phyloP scores from a whole-genome alignment of 1,139 yeast genomes.

The Candida glucosophila region DNA sequence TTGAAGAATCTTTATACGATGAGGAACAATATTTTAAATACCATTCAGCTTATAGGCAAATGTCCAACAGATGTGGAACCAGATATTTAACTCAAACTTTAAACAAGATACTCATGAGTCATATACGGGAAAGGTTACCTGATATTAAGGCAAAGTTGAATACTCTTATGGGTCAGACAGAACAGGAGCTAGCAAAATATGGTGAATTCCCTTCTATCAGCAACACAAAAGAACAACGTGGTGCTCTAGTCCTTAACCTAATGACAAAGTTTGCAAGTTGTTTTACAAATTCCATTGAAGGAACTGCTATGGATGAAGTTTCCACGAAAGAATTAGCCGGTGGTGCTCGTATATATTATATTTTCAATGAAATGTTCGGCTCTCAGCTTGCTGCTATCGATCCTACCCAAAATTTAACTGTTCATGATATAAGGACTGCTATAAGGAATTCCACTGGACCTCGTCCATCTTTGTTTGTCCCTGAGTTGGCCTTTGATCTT shows the following conservation, averaged over 20 bases:
- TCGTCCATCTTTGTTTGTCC: constrained; percentile 91
- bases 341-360: constrained; percentile 92
- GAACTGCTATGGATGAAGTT: constrained; percentile 68
- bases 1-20: constrained; percentile 69
- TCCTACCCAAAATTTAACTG: constrained; percentile 76
- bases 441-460: constrained; percentile 97
- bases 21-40: constrained; percentile 75
- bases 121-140: constrained; percentile 88
- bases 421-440: constrained; percentile 86
- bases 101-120: constrained; percentile 83
- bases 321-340: constrained; percentile 94
- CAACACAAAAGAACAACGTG: constrained; percentile 55
- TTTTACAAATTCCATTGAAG: constrained; percentile 87
- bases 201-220: constrained; percentile 52
- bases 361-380: constrained; percentile 88
- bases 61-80: constrained; percentile 89
- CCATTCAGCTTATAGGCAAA: constrained; percentile 83
- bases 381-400: constrained; percentile 67
- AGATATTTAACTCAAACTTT: constrained; percentile 74
- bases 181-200: constrained; percentile 80
- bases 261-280: constrained; percentile 91
- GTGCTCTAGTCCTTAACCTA: constrained; percentile 72
- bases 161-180: constrained; percentile 93
- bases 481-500: constrained; percentile 92
- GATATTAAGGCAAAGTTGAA: constrained; percentile 93